phyloP scores from a whole-genome alignment of 352 stramenopile species.

The Paralagenidium karlingii region DNA sequence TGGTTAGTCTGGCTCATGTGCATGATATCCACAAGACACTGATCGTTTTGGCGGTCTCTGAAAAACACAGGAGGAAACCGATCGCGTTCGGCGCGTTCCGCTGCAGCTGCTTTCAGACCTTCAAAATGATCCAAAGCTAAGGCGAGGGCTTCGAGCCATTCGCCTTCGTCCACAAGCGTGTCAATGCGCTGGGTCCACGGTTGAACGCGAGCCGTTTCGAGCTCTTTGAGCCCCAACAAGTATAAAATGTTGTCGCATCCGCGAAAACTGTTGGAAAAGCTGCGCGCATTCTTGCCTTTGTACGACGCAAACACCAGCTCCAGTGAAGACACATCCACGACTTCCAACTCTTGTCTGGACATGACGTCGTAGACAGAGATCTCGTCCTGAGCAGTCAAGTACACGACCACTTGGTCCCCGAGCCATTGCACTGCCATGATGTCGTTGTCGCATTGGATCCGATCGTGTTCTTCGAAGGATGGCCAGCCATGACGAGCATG shows the following conservation, averaged over 20 bases:
- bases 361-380: slow-evolving; percentile 95
- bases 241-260: slow-evolving; percentile 90
- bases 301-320: slow-evolving; percentile 90
- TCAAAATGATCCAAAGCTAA: slow-evolving; percentile 95
- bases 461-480: slow-evolving; percentile 90
- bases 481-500: slow-evolving; percentile 84
- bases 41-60: slow-evolving; percentile 79
- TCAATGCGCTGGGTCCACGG: slow-evolving; percentile 90
- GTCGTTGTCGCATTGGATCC: slow-evolving; percentile 81
- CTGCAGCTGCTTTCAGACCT: slow-evolving; percentile 72
- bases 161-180: slow-evolving; percentile 89
- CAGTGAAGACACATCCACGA: slow-evolving; percentile 89
- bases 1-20: slow-evolving; percentile 87
- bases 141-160: slow-evolving; percentile 95
- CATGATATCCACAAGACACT: slow-evolving; percentile 81
- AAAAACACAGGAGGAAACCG: slow-evolving; percentile 84
- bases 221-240: slow-evolving; percentile 86
- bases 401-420: slow-evolving; percentile 91
- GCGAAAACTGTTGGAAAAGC: slow-evolving; percentile 83
- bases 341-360: slow-evolving; percentile 90
- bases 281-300: slow-evolving; percentile 70
- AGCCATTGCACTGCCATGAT: slow-evolving; percentile 94
- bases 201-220: slow-evolving; percentile 86
- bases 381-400: slow-evolving; percentile 91
- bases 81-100: slow-evolving; percentile 68